Percentiles rank a stretch among this genome's conserved stretches.
Conservation (phyloP, 305 asterid species). For the Rubia peregrina region DNA sequence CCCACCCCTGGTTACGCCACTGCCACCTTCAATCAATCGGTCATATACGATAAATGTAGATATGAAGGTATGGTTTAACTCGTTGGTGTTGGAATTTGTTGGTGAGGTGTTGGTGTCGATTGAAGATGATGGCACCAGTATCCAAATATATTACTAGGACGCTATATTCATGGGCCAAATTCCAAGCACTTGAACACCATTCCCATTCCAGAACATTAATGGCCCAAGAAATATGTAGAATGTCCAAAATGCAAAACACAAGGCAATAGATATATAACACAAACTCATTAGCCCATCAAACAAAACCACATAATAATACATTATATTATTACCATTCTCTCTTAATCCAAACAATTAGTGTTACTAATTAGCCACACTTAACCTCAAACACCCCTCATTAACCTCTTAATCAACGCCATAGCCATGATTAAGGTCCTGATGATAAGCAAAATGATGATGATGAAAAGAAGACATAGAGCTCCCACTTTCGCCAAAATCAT, state of each 20-base stretch:
- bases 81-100: too few species aligned
- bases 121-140: too few species aligned
- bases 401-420: conserved; percentile 22
- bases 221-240: too few species aligned
- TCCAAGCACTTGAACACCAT: neutral
- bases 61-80: too few species aligned
- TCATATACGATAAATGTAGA: too few species aligned
- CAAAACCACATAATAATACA: neutral
- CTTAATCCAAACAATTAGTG: neutral
- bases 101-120: too few species aligned
- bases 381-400: neutral
- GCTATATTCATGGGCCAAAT: neutral
- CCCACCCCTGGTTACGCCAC: too few species aligned
- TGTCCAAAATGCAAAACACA: neutral
- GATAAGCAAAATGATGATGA: conserved; percentile 44
- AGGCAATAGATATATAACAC: neutral
- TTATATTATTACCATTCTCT: neutral
- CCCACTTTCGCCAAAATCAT: conserved; percentile 36
- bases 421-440: conserved; percentile 44
- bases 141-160: too few species aligned
- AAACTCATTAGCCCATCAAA: neutral
- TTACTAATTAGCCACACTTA: neutral
- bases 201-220: neutral
- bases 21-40: too few species aligned
- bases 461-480: conserved; percentile 35